phyloP scores from a whole-genome alignment of 768 basidiomycete genomes.

The Melanogaster broomeanus region DNA sequence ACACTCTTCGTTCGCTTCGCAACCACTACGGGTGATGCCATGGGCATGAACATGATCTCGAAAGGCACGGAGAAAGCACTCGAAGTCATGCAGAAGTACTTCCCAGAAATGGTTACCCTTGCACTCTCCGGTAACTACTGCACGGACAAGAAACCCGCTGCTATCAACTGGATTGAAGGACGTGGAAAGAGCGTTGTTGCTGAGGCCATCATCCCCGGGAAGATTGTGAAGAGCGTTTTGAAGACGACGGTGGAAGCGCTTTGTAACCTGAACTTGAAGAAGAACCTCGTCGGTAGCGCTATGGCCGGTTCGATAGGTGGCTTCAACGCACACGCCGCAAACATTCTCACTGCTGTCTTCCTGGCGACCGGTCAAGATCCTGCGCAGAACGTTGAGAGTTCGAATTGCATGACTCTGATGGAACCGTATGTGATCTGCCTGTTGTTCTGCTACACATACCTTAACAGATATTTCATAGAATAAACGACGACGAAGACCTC shows the following conservation, averaged over 20 bases:
- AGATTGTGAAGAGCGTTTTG: slow-evolving; percentile 83
- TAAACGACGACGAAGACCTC: slow-evolving; percentile 86
- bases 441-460: background rate
- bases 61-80: slow-evolving; percentile 97
- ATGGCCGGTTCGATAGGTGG: slow-evolving; percentile 99
- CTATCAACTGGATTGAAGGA: slow-evolving; percentile 99
- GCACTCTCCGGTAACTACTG: slow-evolving; percentile 98
- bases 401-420: slow-evolving; percentile 98
- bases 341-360: slow-evolving; percentile 94
- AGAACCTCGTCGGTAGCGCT: slow-evolving; percentile 95
- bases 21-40: slow-evolving; percentile 94
- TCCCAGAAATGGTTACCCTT: slow-evolving; percentile 89
- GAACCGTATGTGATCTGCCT: slow-evolving; percentile 69
- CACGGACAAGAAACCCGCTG: slow-evolving; percentile 99
- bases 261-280: slow-evolving; percentile 92
- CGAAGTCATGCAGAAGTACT: slow-evolving; percentile 71
- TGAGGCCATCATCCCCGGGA: slow-evolving; percentile 90
- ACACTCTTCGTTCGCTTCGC: slow-evolving; percentile 93
- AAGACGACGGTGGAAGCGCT: slow-evolving; percentile 93
- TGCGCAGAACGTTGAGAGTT: slow-evolving; percentile 98
- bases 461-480: slow-evolving; percentile 42
- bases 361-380: slow-evolving; percentile 98
- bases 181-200: slow-evolving; percentile 97
- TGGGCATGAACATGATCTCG: slow-evolving; percentile 99
- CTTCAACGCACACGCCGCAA: slow-evolving; percentile 98